Base-by-base conservation (phyloP, 2,329 filamentous ascomycete genomes). In the Rhytidhysteron rufulum region DNA sequence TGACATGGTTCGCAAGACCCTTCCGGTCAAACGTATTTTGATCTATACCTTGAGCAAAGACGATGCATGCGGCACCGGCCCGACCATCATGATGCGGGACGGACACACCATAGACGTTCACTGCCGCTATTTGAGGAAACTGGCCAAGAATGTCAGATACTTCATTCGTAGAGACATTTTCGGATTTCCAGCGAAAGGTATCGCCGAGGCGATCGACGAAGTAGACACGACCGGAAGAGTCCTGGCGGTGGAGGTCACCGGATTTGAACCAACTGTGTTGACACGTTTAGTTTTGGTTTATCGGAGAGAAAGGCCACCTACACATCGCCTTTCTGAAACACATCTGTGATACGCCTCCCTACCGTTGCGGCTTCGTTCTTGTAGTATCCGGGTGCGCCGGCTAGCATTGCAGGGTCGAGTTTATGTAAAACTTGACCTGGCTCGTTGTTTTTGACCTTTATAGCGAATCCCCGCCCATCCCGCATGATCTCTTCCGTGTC, bases 161-260 rank as follows among this genome's bases (percentile, higher is more conserved):
- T 50, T 73, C 69, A 34, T 63, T 67, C 4, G 70, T 71, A 2
- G 68, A 70, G 4, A 73, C 67, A 48, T 73, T 72, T 49, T 73
- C 68, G 3, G 66, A 66, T 43, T 64, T 69, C 64, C 64, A 67
- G 36, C 63, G 60, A 46, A 65, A 67, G 3, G 63, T 67, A 35
- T 66, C 63, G 36, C 63, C 63, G 5, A 66, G 49, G 31, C 63
- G 57, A 38, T 66, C 63, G 25, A 65, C 60, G 41, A 66, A 66
- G 50, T 54, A 66, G 21, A 65, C 54, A 7, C 60, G 60, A 18
- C 63, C 63, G 17, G 62, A 50, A 7, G 34, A 17, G 33, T 65
- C 62, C 41, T 58, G 55, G 43, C 61, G 54, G 52, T 63, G 54
- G 57, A 66, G 61, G 24, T 67, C 63, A 39, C 63, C 63, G 7